Base-by-base conservation (phyloP, 257 asterid genomes). In the Nemophila menziesii region DNA sequence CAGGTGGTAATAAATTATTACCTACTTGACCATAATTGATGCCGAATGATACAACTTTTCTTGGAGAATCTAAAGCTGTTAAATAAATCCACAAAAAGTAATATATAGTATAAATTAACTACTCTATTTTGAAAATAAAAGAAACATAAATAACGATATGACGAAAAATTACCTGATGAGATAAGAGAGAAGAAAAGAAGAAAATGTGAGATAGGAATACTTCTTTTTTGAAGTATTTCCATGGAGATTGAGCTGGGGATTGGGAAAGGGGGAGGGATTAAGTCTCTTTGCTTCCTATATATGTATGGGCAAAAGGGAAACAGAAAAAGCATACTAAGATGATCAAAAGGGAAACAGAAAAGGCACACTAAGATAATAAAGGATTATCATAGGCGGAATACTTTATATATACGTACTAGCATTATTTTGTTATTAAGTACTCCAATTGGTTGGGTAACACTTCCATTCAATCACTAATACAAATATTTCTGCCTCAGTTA, bases 1-100 rank as follows among this genome's bases (percentile, higher is more conserved):
- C 75, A 4, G 97, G 97, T 2, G 75, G 60, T 0, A 83, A 95
- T 14, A 89, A 58, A 43, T 87, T 71, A 80, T 89, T 77, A 13
- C 51, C 97, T 8, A 89, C 83, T 58, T 89, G 93, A 22, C 97
- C 97, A 49, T 89, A 86, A 50, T 86, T 86, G 34, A 86, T 79
- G 51, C 97, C 97, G 46, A 86, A 54, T 4, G 92, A 65, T 43
- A 64, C 64, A 18, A 58, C 92, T 34, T 51, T 56, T 45, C 27
- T 48, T 5, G 64, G 13, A 9, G 49, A 57, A 39, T 49, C 43
- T 1, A 67, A 50, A 55, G 74, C 81, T 78, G 60, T 29, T 13
- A 29, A 26, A 26, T 26, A 26, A 26, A 29, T 29, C 36, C 36
- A 29, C 36, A 29, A 29, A 13, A 10, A 29, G n/a, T n/a, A 3